Evolutionary conservation across 108 stramenopile species (phyloP), one percentile per base, ranked within the genome.

Genomic region (Hondaea fermentalgiana): DNA sequence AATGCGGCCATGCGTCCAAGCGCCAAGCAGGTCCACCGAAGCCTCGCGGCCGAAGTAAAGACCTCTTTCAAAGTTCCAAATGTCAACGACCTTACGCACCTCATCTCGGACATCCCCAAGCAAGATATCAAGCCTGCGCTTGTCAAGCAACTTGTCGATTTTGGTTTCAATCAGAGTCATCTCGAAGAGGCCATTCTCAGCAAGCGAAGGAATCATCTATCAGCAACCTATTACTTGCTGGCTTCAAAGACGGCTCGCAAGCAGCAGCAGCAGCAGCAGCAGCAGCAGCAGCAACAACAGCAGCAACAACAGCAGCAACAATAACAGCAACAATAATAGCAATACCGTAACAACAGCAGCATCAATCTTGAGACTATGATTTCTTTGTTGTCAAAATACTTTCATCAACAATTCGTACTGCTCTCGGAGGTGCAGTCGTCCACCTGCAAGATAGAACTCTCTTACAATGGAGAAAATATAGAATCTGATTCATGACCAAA

Each of bases 1-100:
- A 93, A 94, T 60, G 88, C 92, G 28, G 23, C 49, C 8, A 83
- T 83, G 76, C 76, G 76, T 12, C 45, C 51, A 12, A 28, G 43
- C 6, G 51, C 51, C 45, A 47, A 12, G 6, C 76, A 83, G 76
- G 49, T 83, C 1, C 76, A 53, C n/a, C 19, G 28, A 55, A 83
- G 45, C 51, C 23, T 83, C 10, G 17, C 76, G 25, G 76, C 45
- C 14, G 49, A 53, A 23, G 28, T 83, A 45, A 53, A 47, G 51
- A 12, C 76, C 17, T 6, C 51, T 47, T 12, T 53, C 43, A 43
- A 23, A 12, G 76, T 83, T 6, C 76, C 76, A 6, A 53, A 17
- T 35, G 49, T 53, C 17, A 83, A 83, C 28, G 76, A 83, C 17
- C n/a, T 47, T 12, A 83, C 76, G 45, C 76, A 83, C 3, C 76